Evolutionary conservation across 768 basidiomycete species (phyloP).

Genomic region (Mycena sanguinolenta): DNA sequence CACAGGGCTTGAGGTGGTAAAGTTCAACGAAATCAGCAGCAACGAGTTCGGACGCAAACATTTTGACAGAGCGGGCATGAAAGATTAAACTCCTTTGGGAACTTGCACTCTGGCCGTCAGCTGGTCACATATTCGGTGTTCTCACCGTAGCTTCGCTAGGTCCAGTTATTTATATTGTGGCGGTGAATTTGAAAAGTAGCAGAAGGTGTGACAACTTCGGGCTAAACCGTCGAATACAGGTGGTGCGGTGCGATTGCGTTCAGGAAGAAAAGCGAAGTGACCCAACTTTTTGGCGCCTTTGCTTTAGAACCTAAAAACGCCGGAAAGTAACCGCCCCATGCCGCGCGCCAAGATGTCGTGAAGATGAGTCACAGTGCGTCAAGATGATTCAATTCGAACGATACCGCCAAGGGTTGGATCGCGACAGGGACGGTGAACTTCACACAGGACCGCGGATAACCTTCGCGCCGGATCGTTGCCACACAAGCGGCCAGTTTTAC

Average conservation of each 20-base stretch:
- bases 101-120: neutral
- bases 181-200: neutral
- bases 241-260: no score
- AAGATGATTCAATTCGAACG: neutral
- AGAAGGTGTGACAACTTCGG: neutral
- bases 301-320: no score
- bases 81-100: neutral
- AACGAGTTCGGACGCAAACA: neutral
- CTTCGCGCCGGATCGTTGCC: no score
- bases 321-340: neutral
- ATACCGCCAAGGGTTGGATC: neutral
- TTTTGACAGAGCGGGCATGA: neutral
- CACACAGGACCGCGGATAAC: neutral
- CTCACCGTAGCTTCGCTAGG: neutral
- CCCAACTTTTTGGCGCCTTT: no score
- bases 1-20: neutral
- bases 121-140: neutral
- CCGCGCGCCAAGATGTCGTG: neutral
- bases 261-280: no score
- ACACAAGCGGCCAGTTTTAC: no score
- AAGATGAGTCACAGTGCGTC: no score
- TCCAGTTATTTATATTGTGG: neutral
- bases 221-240: no score
- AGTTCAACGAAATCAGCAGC: no score
- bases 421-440: neutral